These are phyloP conservation scores for Syzygium aromaticum DNA, from an alignment of 345 rosid genomes.

Conservation along the genomic window DNA sequence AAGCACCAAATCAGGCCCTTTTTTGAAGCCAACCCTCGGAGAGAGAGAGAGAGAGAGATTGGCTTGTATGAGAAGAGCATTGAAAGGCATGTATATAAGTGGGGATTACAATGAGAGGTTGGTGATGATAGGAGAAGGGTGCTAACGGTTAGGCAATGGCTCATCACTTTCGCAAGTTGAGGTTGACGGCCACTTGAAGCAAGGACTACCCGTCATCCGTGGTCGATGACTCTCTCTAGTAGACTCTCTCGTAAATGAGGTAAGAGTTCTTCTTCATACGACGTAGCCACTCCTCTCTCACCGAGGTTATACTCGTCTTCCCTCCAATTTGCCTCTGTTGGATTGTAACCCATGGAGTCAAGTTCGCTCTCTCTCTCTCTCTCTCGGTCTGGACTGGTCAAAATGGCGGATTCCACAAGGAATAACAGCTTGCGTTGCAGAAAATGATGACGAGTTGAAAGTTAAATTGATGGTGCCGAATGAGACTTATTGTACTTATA, in stretches of 20 bases:
- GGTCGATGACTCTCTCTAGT: not conserved
- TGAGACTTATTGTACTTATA: not conserved
- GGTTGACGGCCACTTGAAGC: conserved; percentile 1
- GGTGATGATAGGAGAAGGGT: not conserved
- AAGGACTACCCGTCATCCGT: not conserved
- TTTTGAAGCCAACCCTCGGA: not conserved
- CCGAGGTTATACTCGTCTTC: not conserved
- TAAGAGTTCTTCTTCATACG: not conserved
- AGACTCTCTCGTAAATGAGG: not conserved
- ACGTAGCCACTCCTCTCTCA: not conserved
- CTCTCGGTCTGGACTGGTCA: not conserved
- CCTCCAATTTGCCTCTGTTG: not conserved
- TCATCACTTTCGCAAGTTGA: not conserved
- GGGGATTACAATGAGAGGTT: not conserved
- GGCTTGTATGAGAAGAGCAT: not conserved
- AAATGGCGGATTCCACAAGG: not conserved
- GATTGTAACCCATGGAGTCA: not conserved
- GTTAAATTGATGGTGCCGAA: not conserved
- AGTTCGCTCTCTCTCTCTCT: not conserved
- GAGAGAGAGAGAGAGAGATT: not conserved
- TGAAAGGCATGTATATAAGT: not conserved
- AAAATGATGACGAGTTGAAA: not conserved
- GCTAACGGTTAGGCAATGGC: not conserved
- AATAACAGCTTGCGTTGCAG: not conserved
- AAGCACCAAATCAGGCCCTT: not conserved